These are phyloP conservation scores for Candida boidinii DNA, from an alignment of 805 yeast species.

Conservation along the genomic window DNA sequence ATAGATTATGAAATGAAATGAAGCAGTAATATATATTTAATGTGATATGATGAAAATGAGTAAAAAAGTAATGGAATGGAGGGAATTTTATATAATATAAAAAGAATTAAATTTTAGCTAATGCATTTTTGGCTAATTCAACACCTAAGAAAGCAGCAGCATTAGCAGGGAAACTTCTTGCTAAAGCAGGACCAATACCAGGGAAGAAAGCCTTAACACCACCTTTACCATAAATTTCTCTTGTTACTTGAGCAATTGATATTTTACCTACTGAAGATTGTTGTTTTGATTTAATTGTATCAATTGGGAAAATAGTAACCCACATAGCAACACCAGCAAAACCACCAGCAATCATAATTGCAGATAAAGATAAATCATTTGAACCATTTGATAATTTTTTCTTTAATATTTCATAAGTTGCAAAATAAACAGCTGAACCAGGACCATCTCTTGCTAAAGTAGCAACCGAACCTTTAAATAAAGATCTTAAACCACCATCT, in stretches of 20 bases:
- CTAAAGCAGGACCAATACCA: conserved; percentile 91
- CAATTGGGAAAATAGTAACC: conserved; percentile 92
- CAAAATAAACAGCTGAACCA: conserved; percentile 92
- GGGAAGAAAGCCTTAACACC: conserved; percentile 94
- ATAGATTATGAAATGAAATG: too few species aligned
- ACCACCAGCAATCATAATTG: conserved; percentile 88
- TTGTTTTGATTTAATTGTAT: conserved; percentile 82
- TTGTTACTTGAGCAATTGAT: conserved; percentile 58
- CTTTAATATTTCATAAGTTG: conserved; percentile 83
- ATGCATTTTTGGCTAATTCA: conserved; percentile 52
- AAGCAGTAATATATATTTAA: too few species aligned
- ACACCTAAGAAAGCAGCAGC: conserved; percentile 99
- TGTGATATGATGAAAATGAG: too few species aligned
- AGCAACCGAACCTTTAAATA: conserved; percentile 86
- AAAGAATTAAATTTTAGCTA: too few species aligned
- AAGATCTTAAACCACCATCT: conserved; percentile 76
- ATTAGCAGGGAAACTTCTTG: conserved; percentile 95
- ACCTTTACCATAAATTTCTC: conserved; percentile 59
- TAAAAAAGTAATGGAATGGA: too few species aligned
- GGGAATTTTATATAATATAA: too few species aligned
- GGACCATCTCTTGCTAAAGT: conserved; percentile 97
- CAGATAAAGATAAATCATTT: conserved; percentile 53
- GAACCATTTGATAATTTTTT: conserved; percentile 39
- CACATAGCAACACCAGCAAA: conserved; percentile 96
- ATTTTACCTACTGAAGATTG: conserved; percentile 51